Base-by-base conservation (phyloP, 257 asterid genomes). In the Avicennia marina region DNA sequence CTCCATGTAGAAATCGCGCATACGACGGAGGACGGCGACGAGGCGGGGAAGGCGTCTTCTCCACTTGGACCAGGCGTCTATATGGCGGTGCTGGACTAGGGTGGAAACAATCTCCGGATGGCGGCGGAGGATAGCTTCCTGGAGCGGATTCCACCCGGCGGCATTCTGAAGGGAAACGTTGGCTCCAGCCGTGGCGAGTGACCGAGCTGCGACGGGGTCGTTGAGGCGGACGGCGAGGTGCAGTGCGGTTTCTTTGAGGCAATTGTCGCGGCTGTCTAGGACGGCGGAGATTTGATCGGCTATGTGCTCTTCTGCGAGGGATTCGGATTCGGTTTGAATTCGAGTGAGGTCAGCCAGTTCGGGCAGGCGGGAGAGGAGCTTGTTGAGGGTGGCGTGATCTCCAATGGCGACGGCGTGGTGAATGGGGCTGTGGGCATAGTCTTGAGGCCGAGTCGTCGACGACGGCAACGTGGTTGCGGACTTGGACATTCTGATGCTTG, bases 1-100 rank as follows among this genome's bases (percentile, higher is more conserved):
- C 78, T 91, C 98, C 98, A 88, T 88, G 62, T 91, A 91, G 69
- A 91, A 91, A 49, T 88, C 98, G 17, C 96, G 81, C 98, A 88
- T 91, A 3, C 95, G 82, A 4, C 82, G 93, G 43, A 91, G 86
- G 2, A 71, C 90, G 24, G 85, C 81, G 31, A 86, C 94, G 4
- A 91, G 80, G 38, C 95, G 85, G 31, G 98, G 98, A 12, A 83
- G 75, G 21, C 96, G 89, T 7, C 95, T 90, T 54, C 96, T 88
- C 98, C 98, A 91, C 78, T 91, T 88, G 57, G 67, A 72, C 96
- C 96, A 91, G 66, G 96, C 86, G 54, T 87, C 67, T 31, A 81
- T 55, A 53, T 91, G 96, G 58, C 88, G 98, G 39, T 80, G 86
- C 58, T 86, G 96, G 3, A 81, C 94, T 2, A 91, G 80, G 8